Base-by-base conservation (phyloP, 2,329 filamentous ascomycete genomes). In the Hypoxylon sp. region DNA sequence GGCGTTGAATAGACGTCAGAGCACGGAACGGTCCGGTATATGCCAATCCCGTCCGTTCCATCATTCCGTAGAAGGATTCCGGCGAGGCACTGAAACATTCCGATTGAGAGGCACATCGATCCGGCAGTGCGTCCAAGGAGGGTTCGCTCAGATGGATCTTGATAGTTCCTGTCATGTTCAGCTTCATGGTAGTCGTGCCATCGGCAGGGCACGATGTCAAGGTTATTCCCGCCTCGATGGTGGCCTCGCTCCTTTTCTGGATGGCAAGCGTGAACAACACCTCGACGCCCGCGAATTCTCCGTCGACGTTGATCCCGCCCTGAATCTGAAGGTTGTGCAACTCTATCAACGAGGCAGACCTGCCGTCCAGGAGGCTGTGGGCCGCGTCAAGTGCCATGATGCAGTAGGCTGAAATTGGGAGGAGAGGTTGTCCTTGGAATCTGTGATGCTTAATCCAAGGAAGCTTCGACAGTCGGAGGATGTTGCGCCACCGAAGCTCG, bases 391-490 rank as follows among this genome's bases (percentile, higher is more conserved):
- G 61, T 1, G 77, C 78, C 76, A 81, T 81, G 41, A 77, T 57
- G 29, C 77, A 74, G 62, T 81, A 82, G 0, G 75, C 79, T 1
- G 80, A 79, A 2, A 75, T 78, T 1, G 80, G 80, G 7, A 82
- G 68, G 13, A 82, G 67, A 3, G 75, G 72, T 48, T 79, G 75
- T 1, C 74, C 75, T 56, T 79, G 77, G 27, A 81, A 78, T 6
- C 64, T 64, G 60, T 81, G 79, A 17, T 73, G 72, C 26, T 69
- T 55, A 2, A 75, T 60, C 79, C 79, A 81, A 0, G 74, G 72
- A 8, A 80, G 46, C 38, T 74, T 73, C 3, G 74, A 70, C 2
- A 67, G 43, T 24, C 71, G 73, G n/a, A 80, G 53, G 8, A 78
- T 62, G 42, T 78, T 78, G 11, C 77, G 71, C 77, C 77, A 79